Evolutionary conservation across 306 rosid genomes (phyloP), one percentile per base, ranked within the genome.

Genomic region (Sesbania bispinosa): DNA sequence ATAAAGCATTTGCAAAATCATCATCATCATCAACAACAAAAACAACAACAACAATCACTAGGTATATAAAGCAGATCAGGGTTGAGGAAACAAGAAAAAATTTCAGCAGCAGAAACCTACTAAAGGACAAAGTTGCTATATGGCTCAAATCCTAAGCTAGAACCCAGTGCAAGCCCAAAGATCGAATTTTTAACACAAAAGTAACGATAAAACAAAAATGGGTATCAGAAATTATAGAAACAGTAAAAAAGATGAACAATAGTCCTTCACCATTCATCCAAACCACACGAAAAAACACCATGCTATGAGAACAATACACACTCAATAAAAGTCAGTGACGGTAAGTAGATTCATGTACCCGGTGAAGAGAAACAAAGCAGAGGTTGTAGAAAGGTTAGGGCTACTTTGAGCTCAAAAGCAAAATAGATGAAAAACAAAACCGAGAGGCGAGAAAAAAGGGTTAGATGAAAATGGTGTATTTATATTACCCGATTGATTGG

Each of bases 401-500:
- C n/a, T n/a, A n/a, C n/a, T n/a, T n/a, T n/a, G n/a, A n/a, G n/a
- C 0, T 35, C 9, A 24, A 15, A 38, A 38, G 43, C 8, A 11
- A 11, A 38, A 38, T 1, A 8, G 42, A 35, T 0, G 4, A 0
- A 35, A 35, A 7, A n/a, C n/a, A 35, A 35, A 35, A 18, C 16
- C 16, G 21, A 48, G 26, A 13, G n/a, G 23, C 1, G 3, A 23
- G 18, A 53, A 35, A 38, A 14, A n/a, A n/a, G n/a, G n/a, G n/a
- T n/a, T 6, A 41, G 23, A 3, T 24, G 26, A n/a, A 58, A 47
- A 4, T 48, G 39, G 15, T 11, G 2, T 11, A 18, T 8, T 69
- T 57, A 39, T 27, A 54, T 27, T 29, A 77, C 81, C 81, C 18
- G 78, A 55, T 7, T 21, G 69, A 11, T 23, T 13, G 26, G 71